Percentiles rank a stretch among this genome's conserved stretches.
Conservation (phyloP, 2,329 filamentous ascomycete species). For the Penicillium rolfsii region DNA sequence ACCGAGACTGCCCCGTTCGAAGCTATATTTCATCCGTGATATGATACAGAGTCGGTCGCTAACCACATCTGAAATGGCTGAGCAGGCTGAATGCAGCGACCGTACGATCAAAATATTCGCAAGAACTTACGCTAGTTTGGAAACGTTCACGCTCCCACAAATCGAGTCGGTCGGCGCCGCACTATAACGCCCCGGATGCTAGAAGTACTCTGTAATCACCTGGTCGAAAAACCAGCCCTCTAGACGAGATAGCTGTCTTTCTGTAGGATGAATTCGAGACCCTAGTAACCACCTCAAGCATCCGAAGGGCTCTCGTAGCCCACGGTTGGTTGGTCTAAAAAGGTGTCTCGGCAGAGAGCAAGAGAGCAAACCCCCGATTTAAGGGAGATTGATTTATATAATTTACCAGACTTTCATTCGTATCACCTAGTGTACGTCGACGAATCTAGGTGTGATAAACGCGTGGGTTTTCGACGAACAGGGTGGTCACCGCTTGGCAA, state of each 20-base stretch:
- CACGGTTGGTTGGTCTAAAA: neutral
- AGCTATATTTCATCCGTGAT: neutral
- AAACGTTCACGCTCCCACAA: neutral
- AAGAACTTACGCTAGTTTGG: neutral
- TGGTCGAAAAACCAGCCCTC: slow-evolving; percentile 3
- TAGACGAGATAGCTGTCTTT: neutral
- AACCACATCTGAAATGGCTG: neutral
- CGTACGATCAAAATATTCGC: slow-evolving; percentile 2
- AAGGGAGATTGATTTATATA: neutral
- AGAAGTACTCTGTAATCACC: slow-evolving; percentile 3
- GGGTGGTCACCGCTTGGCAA: neutral
- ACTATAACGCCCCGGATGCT: neutral
- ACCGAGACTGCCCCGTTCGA: neutral
- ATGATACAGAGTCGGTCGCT: neutral
- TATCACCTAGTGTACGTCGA: slow-evolving; percentile 31
- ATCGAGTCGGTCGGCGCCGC: neutral
- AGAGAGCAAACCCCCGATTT: neutral
- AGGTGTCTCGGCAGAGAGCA: neutral
- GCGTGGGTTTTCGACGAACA: neutral
- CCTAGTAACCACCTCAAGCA: neutral
- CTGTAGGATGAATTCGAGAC: slow-evolving; percentile 4
- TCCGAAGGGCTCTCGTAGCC: neutral
- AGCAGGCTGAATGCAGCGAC: neutral
- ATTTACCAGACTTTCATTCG: neutral
- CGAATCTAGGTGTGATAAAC: neutral